Evolutionary conservation across 148 eudicot species (phyloP).

Genomic region (Diospyros kaki): DNA sequence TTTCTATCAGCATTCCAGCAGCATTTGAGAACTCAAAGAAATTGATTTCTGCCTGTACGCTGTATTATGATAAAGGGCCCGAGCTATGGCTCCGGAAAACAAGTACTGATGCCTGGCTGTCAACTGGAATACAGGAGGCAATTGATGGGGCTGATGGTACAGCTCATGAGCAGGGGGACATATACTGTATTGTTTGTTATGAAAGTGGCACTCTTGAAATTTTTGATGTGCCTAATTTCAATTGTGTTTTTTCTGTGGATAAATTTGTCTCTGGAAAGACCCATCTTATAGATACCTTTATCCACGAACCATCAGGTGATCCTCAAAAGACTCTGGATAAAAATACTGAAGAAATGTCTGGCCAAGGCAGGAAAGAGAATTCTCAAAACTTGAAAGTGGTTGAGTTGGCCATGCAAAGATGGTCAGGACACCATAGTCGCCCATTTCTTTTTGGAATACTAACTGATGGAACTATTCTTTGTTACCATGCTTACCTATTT

Average conservation of each 20-base stretch:
- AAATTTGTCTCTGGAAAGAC: slow-evolving; percentile 77
- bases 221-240: slow-evolving; percentile 86
- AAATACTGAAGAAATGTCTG: slow-evolving; percentile 33
- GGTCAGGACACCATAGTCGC: slow-evolving; percentile 74
- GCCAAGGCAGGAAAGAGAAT: slow-evolving; percentile 66
- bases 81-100: slow-evolving; percentile 95
- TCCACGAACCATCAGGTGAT: slow-evolving; percentile 40
- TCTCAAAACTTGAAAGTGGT: slow-evolving; percentile 55
- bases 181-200: slow-evolving; percentile 73
- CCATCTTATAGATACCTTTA: slow-evolving; percentile 55
- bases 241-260: slow-evolving; percentile 66
- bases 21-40: slow-evolving; percentile 65
- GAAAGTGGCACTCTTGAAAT: slow-evolving; percentile 86
- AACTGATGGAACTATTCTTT: slow-evolving; percentile 83
- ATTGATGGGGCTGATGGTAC: slow-evolving; percentile 87
- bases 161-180: slow-evolving; percentile 73
- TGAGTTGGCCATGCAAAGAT: slow-evolving; percentile 85
- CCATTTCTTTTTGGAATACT: slow-evolving; percentile 80
- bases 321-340: slow-evolving; percentile 27
- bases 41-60: slow-evolving; percentile 71
- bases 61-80: slow-evolving; percentile 88
- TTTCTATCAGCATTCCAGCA: slow-evolving; percentile 58
- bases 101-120: slow-evolving; percentile 98
- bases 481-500: slow-evolving; percentile 84
- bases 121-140: slow-evolving; percentile 79